Base-by-base conservation (phyloP, 1,284 basidiomycete species). In the Meira nashicola region DNA sequence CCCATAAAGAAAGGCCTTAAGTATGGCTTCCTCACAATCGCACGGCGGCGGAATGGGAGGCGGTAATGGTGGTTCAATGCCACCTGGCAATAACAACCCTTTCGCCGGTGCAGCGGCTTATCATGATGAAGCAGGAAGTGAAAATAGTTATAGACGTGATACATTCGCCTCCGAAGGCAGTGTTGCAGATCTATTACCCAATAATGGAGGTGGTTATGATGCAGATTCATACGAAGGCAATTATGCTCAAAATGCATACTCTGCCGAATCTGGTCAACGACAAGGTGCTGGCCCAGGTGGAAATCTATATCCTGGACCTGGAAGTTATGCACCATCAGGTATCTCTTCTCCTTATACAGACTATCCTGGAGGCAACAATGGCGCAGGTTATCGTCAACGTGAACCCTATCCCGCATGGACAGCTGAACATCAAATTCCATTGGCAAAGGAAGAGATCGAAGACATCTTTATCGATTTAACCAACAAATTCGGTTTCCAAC, bases 371-470 rank as follows among this genome's bases (percentile, higher is more conserved):
- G 46, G 46, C 17, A 12, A 21, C 5, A 17, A 17, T 23, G 70
- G 68, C 38, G 14, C 37, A 21, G 67, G 65, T 43, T 71, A 68
- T 58, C 68, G 74, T 14, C 75, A 76, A 66, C 68, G 75, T 49
- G 91, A 94, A 70, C 85, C 89, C 17, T 93, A 94, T 70, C 92
- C 94, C 0, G 91, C 92, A 0, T 97, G 95, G 94, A 87, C 87
- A 15, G 81, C 87, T 44, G 92, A 96, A 62, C 87, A 90, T 54
- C 87, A 92, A 71, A 95, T 96, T 63, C 94, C 94, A 12, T 83
- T 98, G 11, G 92, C 92, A 38, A 97, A 96, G 82, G 94, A 98
- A 73, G 95, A 98, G 82, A 97, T 98, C 61, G 94, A 98, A 80
- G 94, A 99, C 78, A 91, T 98, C 57, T 92, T 98, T 76, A 87